phyloP scores from a whole-genome alignment of 176 grass and related monocot species.

The Triticum urartu region DNA sequence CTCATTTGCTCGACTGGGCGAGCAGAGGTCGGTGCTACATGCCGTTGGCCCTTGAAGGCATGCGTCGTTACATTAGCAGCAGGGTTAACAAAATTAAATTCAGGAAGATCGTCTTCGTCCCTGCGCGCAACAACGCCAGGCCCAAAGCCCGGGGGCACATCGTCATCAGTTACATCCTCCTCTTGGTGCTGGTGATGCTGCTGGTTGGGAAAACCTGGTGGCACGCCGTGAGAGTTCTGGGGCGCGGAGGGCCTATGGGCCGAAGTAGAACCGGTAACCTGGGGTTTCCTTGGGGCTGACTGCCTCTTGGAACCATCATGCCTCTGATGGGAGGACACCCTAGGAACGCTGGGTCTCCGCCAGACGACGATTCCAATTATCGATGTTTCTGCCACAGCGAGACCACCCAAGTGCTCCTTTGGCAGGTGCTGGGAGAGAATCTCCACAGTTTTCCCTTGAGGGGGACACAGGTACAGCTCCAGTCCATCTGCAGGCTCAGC shows the following conservation, averaged over 20 bases:
- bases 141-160: conserved; percentile 91
- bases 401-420: conserved; percentile 62
- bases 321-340: conserved; percentile 48
- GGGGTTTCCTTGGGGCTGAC: conserved; percentile 49
- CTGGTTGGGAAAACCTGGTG: conserved; percentile 42
- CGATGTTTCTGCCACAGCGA: conserved; percentile 32
- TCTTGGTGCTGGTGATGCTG: background rate
- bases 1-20: conserved; percentile 58
- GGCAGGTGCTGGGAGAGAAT: conserved; percentile 60
- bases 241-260: conserved; percentile 33
- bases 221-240: conserved; percentile 4
- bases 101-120: conserved; percentile 70
- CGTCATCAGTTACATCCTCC: conserved; percentile 64
- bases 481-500: conserved; percentile 80
- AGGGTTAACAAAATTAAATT: conserved; percentile 63
- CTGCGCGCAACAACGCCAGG: conserved; percentile 48
- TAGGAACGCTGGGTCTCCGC: conserved; percentile 65
- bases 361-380: conserved; percentile 85
- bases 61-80: conserved; percentile 53
- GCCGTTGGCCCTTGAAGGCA: conserved; percentile 42
- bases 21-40: conserved; percentile 34
- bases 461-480: conserved; percentile 86
- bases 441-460: conserved; percentile 66
- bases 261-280: conserved; percentile 40
- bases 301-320: conserved; percentile 60